Base-by-base conservation (phyloP, 768 basidiomycete genomes). In the Auriscalpium orientale region DNA sequence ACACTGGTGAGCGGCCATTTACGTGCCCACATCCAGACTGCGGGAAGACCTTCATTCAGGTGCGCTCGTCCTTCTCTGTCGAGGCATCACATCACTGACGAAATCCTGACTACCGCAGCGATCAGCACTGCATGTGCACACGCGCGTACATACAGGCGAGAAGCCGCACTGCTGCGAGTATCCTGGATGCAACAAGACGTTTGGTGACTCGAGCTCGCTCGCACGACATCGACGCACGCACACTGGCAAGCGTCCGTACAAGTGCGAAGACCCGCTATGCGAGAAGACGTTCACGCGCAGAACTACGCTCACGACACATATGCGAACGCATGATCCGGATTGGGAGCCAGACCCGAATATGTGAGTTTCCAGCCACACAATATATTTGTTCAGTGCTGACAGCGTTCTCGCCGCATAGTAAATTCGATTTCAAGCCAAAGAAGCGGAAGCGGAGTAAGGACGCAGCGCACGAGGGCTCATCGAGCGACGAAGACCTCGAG, bases 1-100 rank as follows among this genome's bases (percentile, higher is more conserved):
- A 95, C 64, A 93, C 91, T 0, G 91, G 91, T 16, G 91, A 94
- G 68, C 79, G 91, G 51, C 91, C 91, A 3, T 93, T 89, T 68
- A 74, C 84, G 12, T 94, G 91, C 62, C 74, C 76, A 36, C 77
- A 89, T 62, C 64, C 71, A 33, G 84, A 83, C 33, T 94, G 91
- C 56, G 89, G 89, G 51, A 95, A 94, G 75, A 88, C 88, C 3
- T 95, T 95, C 64, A 93, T 95, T 64, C 91, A 95, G 81, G 91
- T 91, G 68, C 54, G 69, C 65, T 28, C 28, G 35, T 53, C 48
- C 49, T 35, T 49, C 38, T 36, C 38, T 43, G 54, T 22, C 55
- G 16, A 35, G 44, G 36, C n/a, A 46, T 54, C 49, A 16, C 45
- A 18, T 54, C 58, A 64, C 51, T 60, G 43, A 46, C 60, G 58